phyloP scores from a whole-genome alignment of 1,284 basidiomycete genomes.

The Rhodotorula sp. region DNA sequence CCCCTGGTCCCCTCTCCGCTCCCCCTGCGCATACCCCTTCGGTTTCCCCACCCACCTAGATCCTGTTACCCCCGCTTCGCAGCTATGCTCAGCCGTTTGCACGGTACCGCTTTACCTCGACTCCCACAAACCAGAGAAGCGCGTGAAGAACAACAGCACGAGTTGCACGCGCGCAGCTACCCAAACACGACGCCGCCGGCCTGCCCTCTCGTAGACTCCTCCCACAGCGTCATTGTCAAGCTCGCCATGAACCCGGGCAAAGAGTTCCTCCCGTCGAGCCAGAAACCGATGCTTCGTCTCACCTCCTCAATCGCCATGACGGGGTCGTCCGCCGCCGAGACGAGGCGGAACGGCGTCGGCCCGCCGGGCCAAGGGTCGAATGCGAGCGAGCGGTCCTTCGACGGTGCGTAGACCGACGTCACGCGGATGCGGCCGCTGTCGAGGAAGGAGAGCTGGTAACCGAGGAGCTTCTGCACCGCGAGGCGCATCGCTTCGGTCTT shows the following conservation, averaged over 20 bases:
- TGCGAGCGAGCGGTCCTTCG: conserved; percentile 50
- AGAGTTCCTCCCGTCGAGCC: conserved; percentile 40
- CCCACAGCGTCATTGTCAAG: conserved; percentile 44
- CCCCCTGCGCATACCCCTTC: background rate
- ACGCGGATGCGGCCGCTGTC: conserved; percentile 79
- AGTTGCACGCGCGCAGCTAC: background rate
- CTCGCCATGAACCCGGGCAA: conserved; percentile 46
- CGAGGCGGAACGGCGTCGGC: conserved; percentile 42
- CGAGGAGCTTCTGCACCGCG: conserved; percentile 74
- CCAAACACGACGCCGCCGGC: conserved; percentile 22
- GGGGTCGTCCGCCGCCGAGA: conserved; percentile 39
- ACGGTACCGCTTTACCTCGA: too few species aligned
- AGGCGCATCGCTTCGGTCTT: conserved; percentile 80
- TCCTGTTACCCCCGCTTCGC: background rate
- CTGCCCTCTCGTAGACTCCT: conserved; percentile 37
- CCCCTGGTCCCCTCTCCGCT: background rate
- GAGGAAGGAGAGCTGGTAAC: conserved; percentile 79
- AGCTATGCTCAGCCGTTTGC: background rate
- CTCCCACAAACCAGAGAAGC: background rate
- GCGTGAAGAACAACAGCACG: background rate
- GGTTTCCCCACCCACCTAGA: background rate
- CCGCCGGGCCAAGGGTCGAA: conserved; percentile 43
- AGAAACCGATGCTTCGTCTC: conserved; percentile 40
- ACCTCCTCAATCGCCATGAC: conserved; percentile 41
- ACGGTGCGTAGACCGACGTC: conserved; percentile 68